Conservation (phyloP, 352 stramenopile species). For the Pelagophyceae sp. region DNA sequence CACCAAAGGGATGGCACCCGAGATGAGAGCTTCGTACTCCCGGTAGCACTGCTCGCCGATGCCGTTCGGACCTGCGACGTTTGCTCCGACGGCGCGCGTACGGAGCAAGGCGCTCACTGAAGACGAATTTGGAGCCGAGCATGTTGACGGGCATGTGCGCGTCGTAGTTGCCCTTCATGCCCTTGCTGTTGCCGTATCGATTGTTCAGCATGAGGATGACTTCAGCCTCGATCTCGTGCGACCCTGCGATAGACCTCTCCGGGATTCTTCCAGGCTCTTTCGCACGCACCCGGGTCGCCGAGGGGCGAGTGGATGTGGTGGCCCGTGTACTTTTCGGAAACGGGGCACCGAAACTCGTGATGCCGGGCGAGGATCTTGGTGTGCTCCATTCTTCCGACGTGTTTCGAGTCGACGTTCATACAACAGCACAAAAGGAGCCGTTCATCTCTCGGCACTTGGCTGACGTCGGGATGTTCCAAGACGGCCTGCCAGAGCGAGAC, state of each 20-base stretch:
- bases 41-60: conserved; percentile 21
- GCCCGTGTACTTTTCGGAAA: too few relatives aligned
- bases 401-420: conserved; percentile 9
- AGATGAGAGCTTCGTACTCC: conserved; percentile 15
- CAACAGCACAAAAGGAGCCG: conserved; percentile 16
- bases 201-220: conserved; percentile 1
- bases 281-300: conserved; percentile 1
- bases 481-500: conserved; percentile 1
- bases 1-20: neutral
- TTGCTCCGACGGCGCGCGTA: too few relatives aligned
- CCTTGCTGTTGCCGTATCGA: conserved; percentile 7
- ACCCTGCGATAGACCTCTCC: too few relatives aligned
- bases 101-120: too few relatives aligned
- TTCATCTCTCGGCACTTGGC: neutral
- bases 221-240: neutral
- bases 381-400: conserved; percentile 5
- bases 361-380: neutral
- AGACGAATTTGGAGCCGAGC: conserved; percentile 1
- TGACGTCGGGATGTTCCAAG: conserved; percentile 6
- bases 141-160: conserved; percentile 11
- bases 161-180: conserved; percentile 16
- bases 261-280: too few relatives aligned
- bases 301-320: neutral
- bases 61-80: conserved; percentile 12
- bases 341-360: neutral